Evolutionary conservation across 345 rosid species (phyloP).

Genomic region (Psidium guajava): DNA sequence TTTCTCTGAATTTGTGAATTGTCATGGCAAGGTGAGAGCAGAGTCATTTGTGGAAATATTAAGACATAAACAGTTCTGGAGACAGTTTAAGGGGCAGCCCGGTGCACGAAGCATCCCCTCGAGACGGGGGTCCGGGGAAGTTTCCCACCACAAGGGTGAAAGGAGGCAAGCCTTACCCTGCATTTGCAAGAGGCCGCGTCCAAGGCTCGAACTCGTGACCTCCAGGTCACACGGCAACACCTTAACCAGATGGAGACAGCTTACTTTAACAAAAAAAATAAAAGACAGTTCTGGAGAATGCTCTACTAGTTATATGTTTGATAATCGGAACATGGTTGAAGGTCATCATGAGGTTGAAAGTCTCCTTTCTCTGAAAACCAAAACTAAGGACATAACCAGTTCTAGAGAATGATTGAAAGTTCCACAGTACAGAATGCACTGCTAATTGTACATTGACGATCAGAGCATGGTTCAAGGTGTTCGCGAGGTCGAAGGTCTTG

Average conservation of each 20-base stretch:
- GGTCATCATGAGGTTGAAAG: not conserved
- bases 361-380: not conserved
- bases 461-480: not conserved
- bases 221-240: too few species aligned
- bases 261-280: too few species aligned
- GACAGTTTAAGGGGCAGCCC: too few species aligned
- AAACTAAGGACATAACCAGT: not conserved
- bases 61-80: not conserved
- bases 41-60: not conserved
- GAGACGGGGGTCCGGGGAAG: too few species aligned
- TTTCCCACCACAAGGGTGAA: too few species aligned
- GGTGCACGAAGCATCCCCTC: too few species aligned
- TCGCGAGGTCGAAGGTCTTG: not conserved
- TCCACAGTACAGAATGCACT: not conserved
- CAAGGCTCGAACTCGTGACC: too few species aligned
- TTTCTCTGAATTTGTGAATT: not conserved
- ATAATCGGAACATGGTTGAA: not conserved
- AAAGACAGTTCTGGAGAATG: not conserved
- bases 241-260: not conserved
- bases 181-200: too few species aligned
- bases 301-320: not conserved
- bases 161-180: too few species aligned
- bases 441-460: not conserved
- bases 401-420: not conserved
- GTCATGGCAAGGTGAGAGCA: not conserved